These are phyloP conservation scores for Begonia masoniana DNA, from an alignment of 306 rosid species.

Conservation along the genomic window DNA sequence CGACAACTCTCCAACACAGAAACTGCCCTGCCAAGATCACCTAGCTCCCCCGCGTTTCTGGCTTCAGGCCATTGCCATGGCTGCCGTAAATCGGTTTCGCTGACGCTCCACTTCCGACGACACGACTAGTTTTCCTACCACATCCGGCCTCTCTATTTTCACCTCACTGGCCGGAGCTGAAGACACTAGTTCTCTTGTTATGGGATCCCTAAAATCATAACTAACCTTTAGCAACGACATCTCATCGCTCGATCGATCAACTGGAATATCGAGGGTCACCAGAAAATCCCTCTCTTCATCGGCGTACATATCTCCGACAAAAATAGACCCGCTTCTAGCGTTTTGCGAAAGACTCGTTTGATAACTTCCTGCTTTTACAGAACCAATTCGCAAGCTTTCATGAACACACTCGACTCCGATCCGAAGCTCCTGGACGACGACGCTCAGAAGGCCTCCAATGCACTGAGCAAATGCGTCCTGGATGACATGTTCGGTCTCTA, in stretches of 20 bases:
- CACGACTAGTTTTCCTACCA: slow-evolving; percentile 25
- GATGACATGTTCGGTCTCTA: slow-evolving; percentile 73
- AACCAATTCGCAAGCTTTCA: slow-evolving; percentile 37
- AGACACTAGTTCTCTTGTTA: slow-evolving; percentile 48
- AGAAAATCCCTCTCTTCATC: slow-evolving; percentile 89
- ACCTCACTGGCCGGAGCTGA: slow-evolving; percentile 40
- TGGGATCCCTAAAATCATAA: slow-evolving; percentile 47
- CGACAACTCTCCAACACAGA: slow-evolving; percentile 47
- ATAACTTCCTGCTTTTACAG: slow-evolving; percentile 76
- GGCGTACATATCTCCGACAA: slow-evolving; percentile 77
- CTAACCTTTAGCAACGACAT: slow-evolving; percentile 50
- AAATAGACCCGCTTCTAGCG: slow-evolving; percentile 49
- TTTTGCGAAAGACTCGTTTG: slow-evolving; percentile 28
- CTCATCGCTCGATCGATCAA: slow-evolving; percentile 29
- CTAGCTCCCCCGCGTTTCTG: slow-evolving; percentile 55
- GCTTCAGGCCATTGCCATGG: slow-evolving; percentile 75
- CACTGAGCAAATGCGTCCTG: slow-evolving; percentile 99
- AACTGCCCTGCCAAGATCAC: slow-evolving; percentile 62
- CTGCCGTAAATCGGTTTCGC: slow-evolving; percentile 49
- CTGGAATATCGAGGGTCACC: slow-evolving; percentile 64
- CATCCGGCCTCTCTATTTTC: slow-evolving; percentile 56
- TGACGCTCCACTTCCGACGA: slow-evolving; percentile 84
- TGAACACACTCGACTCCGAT: slow-evolving; percentile 48
- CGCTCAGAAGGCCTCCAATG: slow-evolving; percentile 91
- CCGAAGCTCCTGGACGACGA: slow-evolving; percentile 72